phyloP scores from a whole-genome alignment of 2,329 filamentous ascomycete species.

The Hansfordia pulvinata region DNA sequence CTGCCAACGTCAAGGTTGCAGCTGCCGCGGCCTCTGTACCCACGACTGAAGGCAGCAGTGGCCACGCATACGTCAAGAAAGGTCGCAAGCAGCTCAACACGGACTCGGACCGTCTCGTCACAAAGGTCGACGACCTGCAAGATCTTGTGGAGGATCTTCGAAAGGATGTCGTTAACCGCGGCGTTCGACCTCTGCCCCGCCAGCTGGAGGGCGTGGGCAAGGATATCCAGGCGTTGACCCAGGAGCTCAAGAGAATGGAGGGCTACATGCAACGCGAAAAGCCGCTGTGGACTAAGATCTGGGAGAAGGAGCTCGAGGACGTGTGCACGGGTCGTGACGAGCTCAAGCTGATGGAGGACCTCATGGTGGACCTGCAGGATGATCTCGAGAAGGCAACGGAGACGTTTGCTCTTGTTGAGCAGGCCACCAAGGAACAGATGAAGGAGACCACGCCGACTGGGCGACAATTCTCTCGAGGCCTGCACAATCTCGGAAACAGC shows the following conservation, averaged over 20 bases:
- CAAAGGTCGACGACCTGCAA: slow-evolving; percentile 91
- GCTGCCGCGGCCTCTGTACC: slow-evolving; percentile 61
- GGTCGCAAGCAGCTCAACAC: slow-evolving; percentile 79
- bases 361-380: slow-evolving; percentile 82
- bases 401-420: slow-evolving; percentile 89
- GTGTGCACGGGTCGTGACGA: slow-evolving; percentile 94
- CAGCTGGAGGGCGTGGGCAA: slow-evolving; percentile 83
- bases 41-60: slow-evolving; percentile 61
- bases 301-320: slow-evolving; percentile 93
- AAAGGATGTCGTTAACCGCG: slow-evolving; percentile 89
- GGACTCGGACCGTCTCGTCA: slow-evolving; percentile 83
- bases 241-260: slow-evolving; percentile 87
- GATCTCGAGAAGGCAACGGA: slow-evolving; percentile 90
- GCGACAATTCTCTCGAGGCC: slow-evolving; percentile 39
- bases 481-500: slow-evolving; percentile 37
- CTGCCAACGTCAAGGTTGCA: slow-evolving; percentile 62
- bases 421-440: slow-evolving; percentile 96
- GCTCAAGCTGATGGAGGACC: slow-evolving; percentile 89
- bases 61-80: slow-evolving; percentile 69
- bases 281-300: slow-evolving; percentile 96
- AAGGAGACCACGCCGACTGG: slow-evolving; percentile 48
- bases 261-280: slow-evolving; percentile 87
- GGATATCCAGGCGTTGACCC: slow-evolving; percentile 67
- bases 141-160: slow-evolving; percentile 92
- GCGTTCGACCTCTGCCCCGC: slow-evolving; percentile 78